phyloP scores from a whole-genome alignment of 2,329 filamentous ascomycete species.

The Cladobotryum protrusum region DNA sequence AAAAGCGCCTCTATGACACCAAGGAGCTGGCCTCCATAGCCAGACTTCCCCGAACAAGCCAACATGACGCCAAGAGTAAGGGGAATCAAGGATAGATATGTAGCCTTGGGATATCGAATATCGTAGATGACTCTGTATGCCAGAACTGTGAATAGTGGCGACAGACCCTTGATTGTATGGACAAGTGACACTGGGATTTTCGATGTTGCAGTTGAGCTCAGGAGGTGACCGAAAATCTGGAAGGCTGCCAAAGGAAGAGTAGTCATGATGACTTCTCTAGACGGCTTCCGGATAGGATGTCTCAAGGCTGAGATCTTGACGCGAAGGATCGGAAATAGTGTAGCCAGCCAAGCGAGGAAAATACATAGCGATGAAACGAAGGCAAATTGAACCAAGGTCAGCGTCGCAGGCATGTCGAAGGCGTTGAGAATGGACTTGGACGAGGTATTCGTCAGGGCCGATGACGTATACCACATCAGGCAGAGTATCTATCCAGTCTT shows the following conservation, averaged over 20 bases:
- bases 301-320: conserved; percentile 70
- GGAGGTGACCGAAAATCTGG: conserved; percentile 86
- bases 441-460: conserved; percentile 92
- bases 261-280: conserved; percentile 72
- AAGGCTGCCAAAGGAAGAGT: conserved; percentile 90
- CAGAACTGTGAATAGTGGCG: conserved; percentile 88
- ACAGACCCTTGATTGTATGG: conserved; percentile 97
- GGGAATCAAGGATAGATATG: conserved; percentile 84
- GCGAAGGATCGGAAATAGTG: conserved; percentile 63
- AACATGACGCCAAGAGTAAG: conserved; percentile 92
- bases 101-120: conserved; percentile 79
- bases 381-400: conserved; percentile 88
- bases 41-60: conserved; percentile 78
- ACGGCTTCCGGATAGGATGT: conserved; percentile 76
- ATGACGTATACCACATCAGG: conserved; percentile 89
- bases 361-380: conserved; percentile 89
- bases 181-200: conserved; percentile 95
- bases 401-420: conserved; percentile 81
- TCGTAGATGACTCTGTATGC: conserved; percentile 87
- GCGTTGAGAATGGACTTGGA: conserved; percentile 95
- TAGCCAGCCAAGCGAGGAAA: conserved; percentile 68
- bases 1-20: conserved; percentile 86
- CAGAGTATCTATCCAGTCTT: conserved; percentile 62
- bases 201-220: conserved; percentile 88
- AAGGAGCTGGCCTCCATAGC: conserved; percentile 76